Evolutionary conservation across 2,329 filamentous ascomycete species (phyloP), one percentile per base, ranked within the genome.

Genomic region (Triangularia setosa): DNA sequence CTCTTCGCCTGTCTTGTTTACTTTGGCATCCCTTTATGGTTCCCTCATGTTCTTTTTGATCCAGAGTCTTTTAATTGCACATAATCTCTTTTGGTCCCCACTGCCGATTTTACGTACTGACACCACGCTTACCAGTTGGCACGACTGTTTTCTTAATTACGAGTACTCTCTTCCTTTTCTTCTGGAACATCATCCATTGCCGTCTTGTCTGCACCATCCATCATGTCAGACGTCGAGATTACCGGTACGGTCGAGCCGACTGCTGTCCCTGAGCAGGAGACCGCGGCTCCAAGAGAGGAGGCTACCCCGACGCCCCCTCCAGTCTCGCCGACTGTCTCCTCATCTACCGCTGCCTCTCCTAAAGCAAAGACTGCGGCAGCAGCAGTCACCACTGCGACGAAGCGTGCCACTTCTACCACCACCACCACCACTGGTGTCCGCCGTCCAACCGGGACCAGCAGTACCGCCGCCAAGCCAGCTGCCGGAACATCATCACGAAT

Each of bases 141-240:
- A 28, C 52, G 60, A 30, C 44, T 53, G 18, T 33, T 12, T 30
- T 27, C 30, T 33, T 48, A 48, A 48, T 9, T 48, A 48, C 40
- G 6, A 33, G 18, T 52, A 59, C 30, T 12, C 52, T 44, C 33
- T 33, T 44, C 58, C n/a, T 30, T 25, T 60, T 53, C 40, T 30
- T 18, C 16, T 11, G 48, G 58, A 53, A 25, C 21, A 12, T 23
- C 18, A 44, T 62, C 55, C 35, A 25, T 44, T 58, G 16, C 54
- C 27, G 21, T 44, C 44, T 9, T 21, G 28, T 48, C 59, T 18
- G 8, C n/a, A 40, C 55, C 21, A 58, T 54, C 66, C 67, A 71
- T 57, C 66, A 77, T 77, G 75, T 74, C 75, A 59, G 75, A 77
- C 66, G 68, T 67, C 69, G 75, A 75, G 48, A 71, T 62, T 54